Evolutionary conservation across 495 filamentous ascomycete species (phyloP).

Genomic region (Bathelium albidoporum): DNA sequence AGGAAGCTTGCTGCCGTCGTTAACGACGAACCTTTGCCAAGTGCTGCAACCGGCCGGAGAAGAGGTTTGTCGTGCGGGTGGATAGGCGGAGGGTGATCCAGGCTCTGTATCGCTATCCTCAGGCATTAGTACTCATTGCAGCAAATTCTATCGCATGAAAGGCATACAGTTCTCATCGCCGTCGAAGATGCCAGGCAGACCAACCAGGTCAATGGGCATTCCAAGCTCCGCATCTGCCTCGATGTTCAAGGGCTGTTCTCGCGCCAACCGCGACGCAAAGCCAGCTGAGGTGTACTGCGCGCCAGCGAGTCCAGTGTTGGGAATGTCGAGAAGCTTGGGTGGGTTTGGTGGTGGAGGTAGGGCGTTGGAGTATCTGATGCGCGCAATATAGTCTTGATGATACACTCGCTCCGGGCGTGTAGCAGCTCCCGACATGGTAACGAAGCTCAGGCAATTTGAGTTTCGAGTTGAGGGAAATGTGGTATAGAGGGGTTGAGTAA

Average conservation of each 20-base stretch:
- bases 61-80: conserved; percentile 77
- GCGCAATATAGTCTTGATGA: conserved; percentile 92
- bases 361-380: conserved; percentile 87
- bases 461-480: too few relatives aligned
- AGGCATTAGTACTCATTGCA: conserved; percentile 6
- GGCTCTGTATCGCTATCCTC: conserved; percentile 74
- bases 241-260: conserved; percentile 88
- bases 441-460: not conserved
- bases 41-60: conserved; percentile 63
- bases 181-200: conserved; percentile 87
- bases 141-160: not conserved
- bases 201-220: conserved; percentile 92
- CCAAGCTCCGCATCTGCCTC: conserved; percentile 96
- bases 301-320: conserved; percentile 73
- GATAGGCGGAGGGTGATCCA: conserved; percentile 53
- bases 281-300: conserved; percentile 75
- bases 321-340: conserved; percentile 92
- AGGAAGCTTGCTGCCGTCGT: conserved; percentile 77
- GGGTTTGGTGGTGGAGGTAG: conserved; percentile 87
- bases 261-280: conserved; percentile 76
- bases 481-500: too few relatives aligned
- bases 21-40: conserved; percentile 66
- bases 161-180: conserved; percentile 88
- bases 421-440: not conserved
- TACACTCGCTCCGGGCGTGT: conserved; percentile 41